Percentiles rank a stretch among this genome's conserved stretches.
Evolutionary conservation across 345 rosid species (phyloP).

Genomic region (Populus simonii): DNA sequence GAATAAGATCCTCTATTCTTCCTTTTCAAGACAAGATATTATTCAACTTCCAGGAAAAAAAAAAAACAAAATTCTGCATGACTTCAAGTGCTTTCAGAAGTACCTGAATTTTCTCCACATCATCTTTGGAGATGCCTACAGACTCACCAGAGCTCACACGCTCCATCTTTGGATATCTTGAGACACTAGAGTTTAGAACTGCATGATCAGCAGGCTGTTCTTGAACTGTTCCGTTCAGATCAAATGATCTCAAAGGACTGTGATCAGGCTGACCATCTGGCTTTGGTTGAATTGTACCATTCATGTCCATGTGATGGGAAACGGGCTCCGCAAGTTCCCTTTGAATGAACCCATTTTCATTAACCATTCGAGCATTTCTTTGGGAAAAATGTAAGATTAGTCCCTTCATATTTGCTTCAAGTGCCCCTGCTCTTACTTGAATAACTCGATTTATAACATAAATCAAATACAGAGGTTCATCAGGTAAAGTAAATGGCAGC

Average conservation of each 20-base stretch:
- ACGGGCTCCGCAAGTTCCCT: slow-evolving; percentile 34
- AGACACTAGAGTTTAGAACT: slow-evolving; percentile 22
- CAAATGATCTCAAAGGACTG: slow-evolving; percentile 40
- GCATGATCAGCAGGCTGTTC: slow-evolving; percentile 45
- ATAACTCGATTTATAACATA: slow-evolving; percentile 86
- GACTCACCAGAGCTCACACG: slow-evolving; percentile 34
- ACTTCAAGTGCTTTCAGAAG: not conserved
- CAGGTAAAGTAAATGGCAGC: slow-evolving; percentile 89
- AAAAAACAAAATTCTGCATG: not conserved
- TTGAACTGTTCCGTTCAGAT: slow-evolving; percentile 57
- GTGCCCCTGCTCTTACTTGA: slow-evolving; percentile 89
- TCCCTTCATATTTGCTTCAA: slow-evolving; percentile 91
- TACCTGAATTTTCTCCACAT: slow-evolving; percentile 78
- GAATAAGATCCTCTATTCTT: not conserved
- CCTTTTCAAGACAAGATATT: not conserved
- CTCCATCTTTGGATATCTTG: slow-evolving; percentile 37
- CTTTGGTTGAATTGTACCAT: slow-evolving; percentile 47
- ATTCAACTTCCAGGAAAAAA: not conserved
- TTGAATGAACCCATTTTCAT: slow-evolving; percentile 49
- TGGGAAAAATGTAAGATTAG: slow-evolving; percentile 49
- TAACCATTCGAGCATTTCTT: slow-evolving; percentile 42
- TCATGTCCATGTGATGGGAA: slow-evolving; percentile 50
- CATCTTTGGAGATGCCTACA: slow-evolving; percentile 54
- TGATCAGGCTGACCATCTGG: slow-evolving; percentile 31
- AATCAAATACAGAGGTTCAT: slow-evolving; percentile 94